These are phyloP conservation scores for Aspergillus piperis DNA, from an alignment of 2,329 filamentous ascomycete species.

Conservation along the genomic window DNA sequence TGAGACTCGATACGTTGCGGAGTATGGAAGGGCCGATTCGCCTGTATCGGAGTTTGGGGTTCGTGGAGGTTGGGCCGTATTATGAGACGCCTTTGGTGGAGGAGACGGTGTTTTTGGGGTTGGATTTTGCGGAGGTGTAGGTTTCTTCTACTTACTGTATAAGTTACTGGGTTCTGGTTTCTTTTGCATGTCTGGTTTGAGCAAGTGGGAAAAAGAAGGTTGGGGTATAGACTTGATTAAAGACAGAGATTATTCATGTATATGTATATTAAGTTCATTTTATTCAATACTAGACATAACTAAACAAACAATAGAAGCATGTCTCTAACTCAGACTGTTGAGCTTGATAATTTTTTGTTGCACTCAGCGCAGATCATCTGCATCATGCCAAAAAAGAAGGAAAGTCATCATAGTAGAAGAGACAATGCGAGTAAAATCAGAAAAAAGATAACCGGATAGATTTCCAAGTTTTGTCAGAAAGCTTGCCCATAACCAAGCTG, in stretches of 20 bases:
- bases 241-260: neutral
- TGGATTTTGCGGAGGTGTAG: conserved; percentile 18
- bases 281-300: neutral
- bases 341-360: conserved; percentile 32
- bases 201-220: no score
- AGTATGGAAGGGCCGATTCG: conserved; percentile 53
- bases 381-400: conserved; percentile 29
- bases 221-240: no score
- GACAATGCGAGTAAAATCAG: neutral
- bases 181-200: no score
- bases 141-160: no score
- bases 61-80: conserved; percentile 54
- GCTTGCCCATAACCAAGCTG: neutral
- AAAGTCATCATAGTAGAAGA: conserved; percentile 30
- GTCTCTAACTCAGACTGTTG: conserved; percentile 34
- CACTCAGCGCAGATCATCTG: conserved; percentile 26
- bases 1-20: conserved; percentile 59
- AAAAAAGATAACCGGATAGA: neutral
- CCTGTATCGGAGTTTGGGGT: conserved; percentile 55
- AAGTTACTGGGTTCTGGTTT: no score
- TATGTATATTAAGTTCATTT: neutral
- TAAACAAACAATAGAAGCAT: neutral
- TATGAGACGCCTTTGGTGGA: conserved; percentile 59
- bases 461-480: neutral
- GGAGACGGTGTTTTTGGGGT: conserved; percentile 55